phyloP scores from a whole-genome alignment of 2,329 filamentous ascomycete genomes.

The Bipolaris zeicola region DNA sequence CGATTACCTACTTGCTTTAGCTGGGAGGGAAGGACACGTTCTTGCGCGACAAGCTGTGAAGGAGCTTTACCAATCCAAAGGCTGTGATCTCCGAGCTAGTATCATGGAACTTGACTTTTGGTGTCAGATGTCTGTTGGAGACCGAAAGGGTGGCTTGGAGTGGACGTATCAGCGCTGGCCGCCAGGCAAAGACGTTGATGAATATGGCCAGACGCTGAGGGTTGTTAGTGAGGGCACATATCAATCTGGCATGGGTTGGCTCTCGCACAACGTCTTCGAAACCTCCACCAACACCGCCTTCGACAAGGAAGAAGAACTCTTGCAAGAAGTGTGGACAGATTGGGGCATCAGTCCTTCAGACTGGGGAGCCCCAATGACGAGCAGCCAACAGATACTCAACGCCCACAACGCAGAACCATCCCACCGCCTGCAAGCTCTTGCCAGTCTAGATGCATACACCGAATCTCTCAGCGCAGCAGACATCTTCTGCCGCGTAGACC shows the following conservation, averaged over 20 bases:
- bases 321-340: conserved; percentile 68
- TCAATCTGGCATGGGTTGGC: conserved; percentile 74
- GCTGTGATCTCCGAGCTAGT: conserved; percentile 76
- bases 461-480: conserved; percentile 71
- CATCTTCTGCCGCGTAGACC: conserved; percentile 58
- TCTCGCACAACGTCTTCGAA: conserved; percentile 65
- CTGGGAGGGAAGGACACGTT: conserved; percentile 87
- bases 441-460: conserved; percentile 59
- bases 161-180: conserved; percentile 87
- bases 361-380: conserved; percentile 44
- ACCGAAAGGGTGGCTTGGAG: conserved; percentile 82
- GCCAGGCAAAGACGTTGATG: conserved; percentile 70
- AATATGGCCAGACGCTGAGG: conserved; percentile 69
- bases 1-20: conserved; percentile 81
- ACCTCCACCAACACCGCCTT: conserved; percentile 47
- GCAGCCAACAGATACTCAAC: background rate
- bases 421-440: conserved; percentile 46
- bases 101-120: conserved; percentile 90
- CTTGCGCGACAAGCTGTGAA: conserved; percentile 70
- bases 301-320: conserved; percentile 65
- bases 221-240: conserved; percentile 86
- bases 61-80: conserved; percentile 71
- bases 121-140: conserved; percentile 95
- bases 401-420: background rate
- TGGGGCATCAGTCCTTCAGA: conserved; percentile 70